These are phyloP conservation scores for Apodospora peruviana DNA, from an alignment of 495 filamentous ascomycete genomes.

Conservation along the genomic window DNA sequence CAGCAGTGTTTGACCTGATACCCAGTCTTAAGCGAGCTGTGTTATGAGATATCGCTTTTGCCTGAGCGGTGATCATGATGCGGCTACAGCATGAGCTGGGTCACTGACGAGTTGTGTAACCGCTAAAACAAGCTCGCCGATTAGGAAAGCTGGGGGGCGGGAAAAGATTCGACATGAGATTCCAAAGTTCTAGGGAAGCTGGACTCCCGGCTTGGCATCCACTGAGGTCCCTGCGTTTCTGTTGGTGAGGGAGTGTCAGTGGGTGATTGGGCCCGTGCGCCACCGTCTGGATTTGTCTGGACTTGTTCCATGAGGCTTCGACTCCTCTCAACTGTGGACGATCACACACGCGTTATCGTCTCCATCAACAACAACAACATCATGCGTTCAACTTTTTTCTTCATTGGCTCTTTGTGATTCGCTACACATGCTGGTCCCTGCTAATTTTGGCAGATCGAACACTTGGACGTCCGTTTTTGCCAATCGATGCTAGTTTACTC, in stretches of 20 bases:
- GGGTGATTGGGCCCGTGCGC: no score
- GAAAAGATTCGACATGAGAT: background rate
- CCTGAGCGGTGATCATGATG: slow-evolving; percentile 8
- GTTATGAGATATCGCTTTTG: slow-evolving; percentile 4
- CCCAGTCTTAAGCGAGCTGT: no score
- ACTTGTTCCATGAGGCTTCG: slow-evolving; percentile 23
- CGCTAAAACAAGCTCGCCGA: no score
- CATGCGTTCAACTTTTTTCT: no score
- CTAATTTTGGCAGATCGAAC: no score
- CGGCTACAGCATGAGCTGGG: background rate
- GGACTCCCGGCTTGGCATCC: slow-evolving; percentile 13
- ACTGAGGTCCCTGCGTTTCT: background rate
- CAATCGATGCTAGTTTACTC: no score
- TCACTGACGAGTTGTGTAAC: background rate
- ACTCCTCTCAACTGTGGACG: slow-evolving; percentile 13
- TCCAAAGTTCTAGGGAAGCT: slow-evolving; percentile 4
- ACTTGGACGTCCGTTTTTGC: no score
- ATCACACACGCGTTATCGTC: slow-evolving; percentile 27
- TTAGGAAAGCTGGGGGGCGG: background rate
- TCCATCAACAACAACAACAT: no score
- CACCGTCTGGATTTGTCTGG: no score
- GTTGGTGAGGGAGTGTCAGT: background rate
- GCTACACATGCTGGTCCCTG: no score
- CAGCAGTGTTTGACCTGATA: no score
- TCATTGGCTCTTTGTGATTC: no score